Conservation (phyloP, 495 filamentous ascomycete species). For the Neurospora intermedia region DNA sequence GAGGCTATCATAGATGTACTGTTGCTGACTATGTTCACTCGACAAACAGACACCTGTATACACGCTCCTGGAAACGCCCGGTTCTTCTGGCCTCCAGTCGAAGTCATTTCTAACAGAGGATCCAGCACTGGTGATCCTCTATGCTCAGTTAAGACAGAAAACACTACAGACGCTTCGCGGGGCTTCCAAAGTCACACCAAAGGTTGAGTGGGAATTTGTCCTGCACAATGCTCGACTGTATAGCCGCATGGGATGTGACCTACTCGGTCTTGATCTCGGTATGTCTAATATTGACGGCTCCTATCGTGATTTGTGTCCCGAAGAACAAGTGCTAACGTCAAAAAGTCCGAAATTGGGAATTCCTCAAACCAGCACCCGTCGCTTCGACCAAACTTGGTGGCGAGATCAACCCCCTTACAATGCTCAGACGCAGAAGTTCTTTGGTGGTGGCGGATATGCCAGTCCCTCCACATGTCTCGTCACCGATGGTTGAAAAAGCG, state of each 20-base stretch:
- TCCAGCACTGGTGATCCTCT: slow-evolving; percentile 76
- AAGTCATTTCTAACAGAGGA: slow-evolving; percentile 82
- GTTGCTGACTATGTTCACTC: slow-evolving; percentile 8
- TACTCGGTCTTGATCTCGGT: slow-evolving; percentile 78
- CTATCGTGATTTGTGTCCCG: background rate
- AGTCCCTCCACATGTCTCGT: slow-evolving; percentile 19
- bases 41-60: slow-evolving; percentile 57
- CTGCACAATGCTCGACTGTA: slow-evolving; percentile 81
- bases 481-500: slow-evolving; percentile 26
- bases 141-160: slow-evolving; percentile 75
- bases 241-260: slow-evolving; percentile 88
- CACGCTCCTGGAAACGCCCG: slow-evolving; percentile 51
- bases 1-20: background rate
- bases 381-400: slow-evolving; percentile 22
- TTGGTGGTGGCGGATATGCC: slow-evolving; percentile 76
- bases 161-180: slow-evolving; percentile 79
- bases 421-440: slow-evolving; percentile 62
- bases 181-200: slow-evolving; percentile 67
- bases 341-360: slow-evolving; percentile 73
- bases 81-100: slow-evolving; percentile 51
- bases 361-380: slow-evolving; percentile 44
- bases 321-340: background rate
- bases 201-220: slow-evolving; percentile 81
- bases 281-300: slow-evolving; percentile 7
- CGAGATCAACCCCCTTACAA: slow-evolving; percentile 50